Percentiles rank a stretch among this genome's conserved stretches.
These are phyloP conservation scores for Saraca asoca DNA, from an alignment of 331 rosid species.

Conservation along the genomic window DNA sequence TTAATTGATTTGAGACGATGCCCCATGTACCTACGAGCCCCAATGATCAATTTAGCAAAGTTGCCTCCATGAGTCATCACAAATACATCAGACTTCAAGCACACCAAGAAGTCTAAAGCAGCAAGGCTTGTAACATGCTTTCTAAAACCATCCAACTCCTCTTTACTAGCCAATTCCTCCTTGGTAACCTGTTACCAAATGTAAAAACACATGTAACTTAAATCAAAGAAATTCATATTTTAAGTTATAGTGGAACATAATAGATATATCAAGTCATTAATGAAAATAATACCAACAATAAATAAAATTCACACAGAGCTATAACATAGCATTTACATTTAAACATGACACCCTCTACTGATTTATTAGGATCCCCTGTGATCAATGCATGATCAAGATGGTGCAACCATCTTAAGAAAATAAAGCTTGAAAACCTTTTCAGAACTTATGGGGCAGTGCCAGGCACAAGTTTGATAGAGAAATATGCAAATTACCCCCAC, in stretches of 20 bases:
- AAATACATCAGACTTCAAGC: conserved; percentile 97
- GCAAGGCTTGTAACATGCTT: conserved; percentile 99
- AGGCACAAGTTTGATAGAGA: no score
- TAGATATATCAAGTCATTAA: conserved; percentile 10
- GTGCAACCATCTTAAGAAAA: not conserved
- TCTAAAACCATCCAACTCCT: conserved; percentile 82
- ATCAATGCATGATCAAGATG: not conserved
- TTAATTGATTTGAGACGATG: conserved; percentile 90
- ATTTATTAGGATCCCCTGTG: not conserved
- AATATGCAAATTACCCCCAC: no score
- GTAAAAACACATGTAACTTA: not conserved
- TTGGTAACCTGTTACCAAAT: conserved; percentile 69
- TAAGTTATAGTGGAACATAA: conserved; percentile 4
- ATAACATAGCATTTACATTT: not conserved
- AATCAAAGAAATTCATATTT: not conserved
- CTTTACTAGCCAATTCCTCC: conserved; percentile 88
- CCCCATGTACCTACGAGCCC: conserved; percentile 96
- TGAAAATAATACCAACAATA: no score
- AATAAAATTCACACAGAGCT: not conserved
- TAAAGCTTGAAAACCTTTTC: not conserved
- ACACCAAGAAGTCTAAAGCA: conserved; percentile 98
- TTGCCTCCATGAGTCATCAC: conserved; percentile 99
- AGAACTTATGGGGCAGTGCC: conserved; percentile 12
- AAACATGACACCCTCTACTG: conserved; percentile 25
- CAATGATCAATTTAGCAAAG: conserved; percentile 94